Base-by-base conservation (phyloP, 305 asterid species). In the Lippia alba region DNA sequence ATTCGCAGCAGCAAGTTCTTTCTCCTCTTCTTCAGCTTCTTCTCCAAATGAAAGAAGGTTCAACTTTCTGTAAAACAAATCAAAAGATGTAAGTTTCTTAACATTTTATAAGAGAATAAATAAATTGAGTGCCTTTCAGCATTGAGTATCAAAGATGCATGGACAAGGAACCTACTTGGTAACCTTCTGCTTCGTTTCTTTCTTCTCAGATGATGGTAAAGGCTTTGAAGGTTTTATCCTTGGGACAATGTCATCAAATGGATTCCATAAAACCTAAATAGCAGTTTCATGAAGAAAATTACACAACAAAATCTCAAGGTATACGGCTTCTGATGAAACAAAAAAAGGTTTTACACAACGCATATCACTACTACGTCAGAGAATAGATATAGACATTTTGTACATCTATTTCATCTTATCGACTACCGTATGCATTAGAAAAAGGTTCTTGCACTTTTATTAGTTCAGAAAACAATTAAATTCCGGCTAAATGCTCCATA, bases 1-100 rank as follows among this genome's bases (percentile, higher is more conserved):
- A 76, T 79, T 82, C 69, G 77, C 88, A 83, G 84, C 84, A 67
- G 84, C 82, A 73, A 84, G 78, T 79, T 88, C 99, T 78, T 84
- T 94, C 84, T 94, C 97, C 86, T 94, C 97, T 73, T 91, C 99
- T 75, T 91, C 96, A 76, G 99, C 99, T 85, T 94, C 97, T 83
- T 94, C 97, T 72, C 99, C 99, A 83, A 94, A 94, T 55, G 97
- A 94, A 73, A 94, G 95, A 88, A 89, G 82, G 81, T 87, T 94
- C 87, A 94, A 80, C 82, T 94, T 94, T 80, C 98, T 94, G 83
- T 56, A 65, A 51, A 70, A 49, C 19, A 66, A 64, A 79, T 68
- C 60, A 74, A 71, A 66, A 59, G 30, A 73, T 24, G 74, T 11
- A 39, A 73, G 68, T 39, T 50, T 46, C 67, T 56, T 49, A 58